Conservation (phyloP, 2,329 filamentous ascomycete genomes). For the Hypoxylon sp. region DNA sequence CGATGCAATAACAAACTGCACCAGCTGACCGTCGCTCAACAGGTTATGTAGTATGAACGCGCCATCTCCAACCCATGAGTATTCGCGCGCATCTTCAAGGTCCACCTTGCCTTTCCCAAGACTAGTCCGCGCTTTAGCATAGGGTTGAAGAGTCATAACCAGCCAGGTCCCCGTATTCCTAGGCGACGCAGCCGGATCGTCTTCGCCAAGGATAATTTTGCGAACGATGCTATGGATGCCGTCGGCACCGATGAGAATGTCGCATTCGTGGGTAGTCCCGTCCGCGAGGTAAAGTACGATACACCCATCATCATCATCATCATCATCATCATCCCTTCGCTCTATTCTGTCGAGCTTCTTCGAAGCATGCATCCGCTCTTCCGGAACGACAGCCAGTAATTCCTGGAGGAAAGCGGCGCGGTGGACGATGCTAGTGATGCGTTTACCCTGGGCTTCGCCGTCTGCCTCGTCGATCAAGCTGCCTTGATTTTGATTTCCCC, state of each 20-base stretch:
- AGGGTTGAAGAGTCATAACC: conserved; percentile 47
- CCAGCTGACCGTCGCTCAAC: conserved; percentile 41
- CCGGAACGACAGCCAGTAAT: conserved; percentile 38
- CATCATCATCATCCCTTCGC: background rate
- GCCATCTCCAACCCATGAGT: conserved; percentile 44
- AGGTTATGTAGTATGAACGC: conserved; percentile 40
- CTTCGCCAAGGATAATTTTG: conserved; percentile 54
- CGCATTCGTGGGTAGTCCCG: conserved; percentile 48
- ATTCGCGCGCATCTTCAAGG: conserved; percentile 46
- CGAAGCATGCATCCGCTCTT: conserved; percentile 44
- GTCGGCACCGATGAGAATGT: conserved; percentile 59
- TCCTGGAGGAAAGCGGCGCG: conserved; percentile 41
- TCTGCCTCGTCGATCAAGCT: conserved; percentile 32
- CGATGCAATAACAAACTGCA: conserved; percentile 44
- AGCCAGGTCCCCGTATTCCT: conserved; percentile 45
- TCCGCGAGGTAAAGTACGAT: conserved; percentile 45
- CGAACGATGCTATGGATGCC: conserved; percentile 58
- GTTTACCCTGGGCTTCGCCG: background rate
- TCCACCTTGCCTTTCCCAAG: conserved; percentile 41
- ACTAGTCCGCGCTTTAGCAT: conserved; percentile 39
- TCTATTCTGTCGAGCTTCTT: conserved; percentile 44
- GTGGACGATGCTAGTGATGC: conserved; percentile 11
- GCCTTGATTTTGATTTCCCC: conserved; percentile 30
- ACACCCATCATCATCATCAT: background rate
- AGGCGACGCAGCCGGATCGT: conserved; percentile 44